These are phyloP conservation scores for Carpinus fangiana DNA, from an alignment of 306 rosid genomes.

Conservation along the genomic window DNA sequence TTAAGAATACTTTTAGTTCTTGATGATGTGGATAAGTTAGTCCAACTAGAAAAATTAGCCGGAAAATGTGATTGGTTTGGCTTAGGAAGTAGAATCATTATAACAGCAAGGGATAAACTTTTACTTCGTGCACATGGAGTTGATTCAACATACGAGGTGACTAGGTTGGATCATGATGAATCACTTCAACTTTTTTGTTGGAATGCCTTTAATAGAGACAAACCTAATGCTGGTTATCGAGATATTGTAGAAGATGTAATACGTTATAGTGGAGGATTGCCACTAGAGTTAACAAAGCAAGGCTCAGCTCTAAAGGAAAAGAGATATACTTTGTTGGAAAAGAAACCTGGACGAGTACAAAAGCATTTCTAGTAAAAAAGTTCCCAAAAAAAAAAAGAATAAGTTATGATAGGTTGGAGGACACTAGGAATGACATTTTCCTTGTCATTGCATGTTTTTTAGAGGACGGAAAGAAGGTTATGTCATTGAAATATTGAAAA, in stretches of 20 bases:
- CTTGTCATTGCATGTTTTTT: constrained; percentile 35
- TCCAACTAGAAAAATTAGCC: no score
- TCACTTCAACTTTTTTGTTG: not conserved
- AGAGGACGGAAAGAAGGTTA: not conserved
- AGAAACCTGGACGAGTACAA: not conserved
- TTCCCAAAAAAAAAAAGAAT: constrained; percentile 1
- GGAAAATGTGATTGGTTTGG: no score
- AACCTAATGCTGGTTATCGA: not conserved
- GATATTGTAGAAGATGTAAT: not conserved
- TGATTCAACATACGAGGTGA: not conserved
- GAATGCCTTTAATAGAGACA: not conserved
- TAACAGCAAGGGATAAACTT: no score
- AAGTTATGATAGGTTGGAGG: constrained; percentile 31
- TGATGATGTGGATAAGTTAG: no score
- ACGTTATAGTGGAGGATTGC: not conserved
- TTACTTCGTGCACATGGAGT: no score
- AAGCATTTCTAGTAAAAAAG: constrained; percentile 7
- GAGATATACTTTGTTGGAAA: constrained; percentile 8
- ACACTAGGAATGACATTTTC: constrained; percentile 20
- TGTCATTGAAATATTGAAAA: not conserved
- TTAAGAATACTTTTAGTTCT: no score
- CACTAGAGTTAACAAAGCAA: not conserved
- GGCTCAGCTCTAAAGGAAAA: not conserved
- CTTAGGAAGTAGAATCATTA: no score
- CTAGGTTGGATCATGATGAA: not conserved